Evolutionary conservation across 2,329 filamentous ascomycete species (phyloP), one percentile per base, ranked within the genome.

Genomic region (Pseudodiploospora longispora): DNA sequence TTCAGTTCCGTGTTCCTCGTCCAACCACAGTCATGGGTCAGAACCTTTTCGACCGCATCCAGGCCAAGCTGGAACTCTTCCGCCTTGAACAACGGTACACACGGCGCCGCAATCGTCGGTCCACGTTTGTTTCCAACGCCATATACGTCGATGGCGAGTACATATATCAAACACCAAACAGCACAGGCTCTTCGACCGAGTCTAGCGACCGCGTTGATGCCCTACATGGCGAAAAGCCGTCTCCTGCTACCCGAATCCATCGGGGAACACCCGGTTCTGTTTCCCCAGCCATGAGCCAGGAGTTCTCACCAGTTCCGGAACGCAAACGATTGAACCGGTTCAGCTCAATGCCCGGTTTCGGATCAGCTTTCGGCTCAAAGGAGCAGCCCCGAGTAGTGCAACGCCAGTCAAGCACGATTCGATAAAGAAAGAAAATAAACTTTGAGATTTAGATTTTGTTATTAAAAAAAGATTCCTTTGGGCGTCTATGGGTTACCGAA

Each of bases 91-190:
- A 96, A 71, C 85, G 88, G 57, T 97, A 97, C 74, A 94, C 90
- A 41, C 85, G 85, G 59, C 85, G 88, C 62, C 88, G 91, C 58
- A 69, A 81, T 57, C 87, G 91, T 56, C 87, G 91, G 63, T 90
- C 83, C 43, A 93, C 87, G 48, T 95, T 95, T 65, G 82, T 85
- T 60, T 89, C 86, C 60, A 89, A 87, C 58, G 91, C 89, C 30
- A 78, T 87, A 63, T 97, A 97, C 66, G 85, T 96, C 52, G 87
- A 97, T 62, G 93, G 90, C 67, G 91, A 96, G 71, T 96, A 96
- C 70, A 75, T 95, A 64, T 94, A 89, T 74, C 75, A 81, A 59
- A 78, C 74, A 0, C 77, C 78, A 50, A 74, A 66, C 64, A 70
- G 70, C 42, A 80, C 76, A 1, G 76, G 76, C 44, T 79, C 75